A percentile compares a stretch with the other conserved stretches of the same genome.
Conservation (phyloP, 345 rosid genomes). For the Adansonia digitata region DNA sequence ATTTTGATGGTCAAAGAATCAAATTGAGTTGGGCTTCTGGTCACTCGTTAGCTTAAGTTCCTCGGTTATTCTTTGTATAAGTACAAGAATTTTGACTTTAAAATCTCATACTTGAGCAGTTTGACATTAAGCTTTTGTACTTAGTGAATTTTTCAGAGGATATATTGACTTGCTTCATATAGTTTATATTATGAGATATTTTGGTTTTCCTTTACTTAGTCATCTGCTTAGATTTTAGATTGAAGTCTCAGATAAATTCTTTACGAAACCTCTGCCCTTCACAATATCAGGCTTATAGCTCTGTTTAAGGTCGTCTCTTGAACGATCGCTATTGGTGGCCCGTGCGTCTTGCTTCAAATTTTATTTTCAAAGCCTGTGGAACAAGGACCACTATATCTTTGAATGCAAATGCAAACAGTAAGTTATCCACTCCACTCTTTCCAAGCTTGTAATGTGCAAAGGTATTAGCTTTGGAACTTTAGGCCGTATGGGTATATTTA, state of each 20-base stretch:
- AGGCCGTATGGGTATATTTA: no score
- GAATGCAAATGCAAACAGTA: neutral
- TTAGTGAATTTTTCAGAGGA: neutral
- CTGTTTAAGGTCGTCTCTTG: neutral
- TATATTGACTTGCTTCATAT: neutral
- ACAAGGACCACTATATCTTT: no score
- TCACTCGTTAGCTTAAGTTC: neutral
- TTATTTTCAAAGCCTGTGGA: neutral
- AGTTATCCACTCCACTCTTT: neutral
- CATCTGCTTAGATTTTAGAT: neutral
- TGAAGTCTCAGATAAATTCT: neutral
- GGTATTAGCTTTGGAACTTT: neutral
- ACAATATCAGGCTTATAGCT: neutral
- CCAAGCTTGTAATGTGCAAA: neutral
- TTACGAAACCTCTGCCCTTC: neutral
- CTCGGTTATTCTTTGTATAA: neutral
- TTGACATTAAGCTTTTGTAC: neutral
- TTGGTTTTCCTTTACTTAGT: neutral
- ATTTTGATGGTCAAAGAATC: no score
- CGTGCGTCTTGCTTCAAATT: neutral
- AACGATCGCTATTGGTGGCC: neutral
- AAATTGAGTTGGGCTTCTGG: no score
- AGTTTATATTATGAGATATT: neutral
- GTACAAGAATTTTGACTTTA: neutral
- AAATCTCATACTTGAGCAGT: neutral